Base-by-base conservation (phyloP, 345 rosid species). In the Pistacia vera region DNA sequence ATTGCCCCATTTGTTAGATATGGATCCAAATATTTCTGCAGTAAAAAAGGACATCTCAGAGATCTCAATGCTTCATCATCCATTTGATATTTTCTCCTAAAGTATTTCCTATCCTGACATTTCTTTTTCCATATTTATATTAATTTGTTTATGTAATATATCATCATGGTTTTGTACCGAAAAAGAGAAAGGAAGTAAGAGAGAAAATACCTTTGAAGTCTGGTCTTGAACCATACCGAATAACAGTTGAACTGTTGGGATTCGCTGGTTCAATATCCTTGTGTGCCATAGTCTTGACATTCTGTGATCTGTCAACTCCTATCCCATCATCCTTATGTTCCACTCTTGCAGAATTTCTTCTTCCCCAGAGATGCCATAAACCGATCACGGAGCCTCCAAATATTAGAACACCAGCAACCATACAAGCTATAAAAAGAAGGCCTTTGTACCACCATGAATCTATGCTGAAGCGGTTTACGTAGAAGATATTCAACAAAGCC, bases 371-470 rank as follows among this genome's bases (percentile, higher is more conserved):
- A 76, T 87, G 87, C 99, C 99, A 95, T 30, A 89, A 86, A 25
- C 74, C 88, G 75, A 93, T 59, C 70, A 90, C 93, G 12, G 79
- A 59, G 54, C 98, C 97, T 60, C 99, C 97, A 67, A 93, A 93
- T 22, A 84, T 66, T 25, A 89, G 18, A 71, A 87, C 86, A 72
- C 98, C 81, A 38, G 81, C 88, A 44, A 84, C 86, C 98, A 92
- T 92, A 85, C 94, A 89, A 10, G 71, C 83, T 22, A 90, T 7
- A 62, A 90, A 87, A 38, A 93, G 84, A 70, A 95, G 85, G 70
- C 97, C 98, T 63, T 85, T 90, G 86, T 89, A 91, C 99, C 98
- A 95, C 98, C 98, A 95, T 2, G 86, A 17, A 22, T 77, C 44
- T 75, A 93, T 70, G 60, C 76, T 75, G 61, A 63, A 87, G n/a